Percentiles rank a stretch among this genome's conserved stretches.
Conservation (phyloP, 2,329 filamentous ascomycete species). For the Rutstroemia sp. region DNA sequence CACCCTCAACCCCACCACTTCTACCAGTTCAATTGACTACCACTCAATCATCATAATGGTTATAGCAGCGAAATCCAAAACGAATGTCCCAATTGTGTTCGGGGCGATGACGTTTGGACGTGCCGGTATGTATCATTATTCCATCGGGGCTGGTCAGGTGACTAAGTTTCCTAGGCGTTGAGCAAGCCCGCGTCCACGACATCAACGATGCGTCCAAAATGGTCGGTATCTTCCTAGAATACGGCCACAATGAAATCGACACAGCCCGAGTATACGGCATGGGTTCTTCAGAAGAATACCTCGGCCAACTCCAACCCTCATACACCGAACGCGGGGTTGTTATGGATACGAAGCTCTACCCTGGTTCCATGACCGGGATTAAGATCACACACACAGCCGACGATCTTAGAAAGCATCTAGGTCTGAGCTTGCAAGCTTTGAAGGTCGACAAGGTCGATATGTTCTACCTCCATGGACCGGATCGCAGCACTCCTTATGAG, state of each 20-base stretch:
- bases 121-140: neutral
- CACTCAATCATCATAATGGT: neutral
- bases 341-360: constrained; percentile 50
- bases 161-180: constrained; percentile 14
- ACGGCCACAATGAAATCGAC: constrained; percentile 63
- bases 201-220: constrained; percentile 48
- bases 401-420: constrained; percentile 41
- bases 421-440: constrained; percentile 45
- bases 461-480: constrained; percentile 26
- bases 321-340: constrained; percentile 57
- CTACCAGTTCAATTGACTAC: no score
- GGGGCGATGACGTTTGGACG: constrained; percentile 22
- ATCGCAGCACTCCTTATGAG: constrained; percentile 23
- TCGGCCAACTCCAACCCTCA: constrained; percentile 39
- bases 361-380: neutral
- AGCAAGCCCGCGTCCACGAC: constrained; percentile 25
- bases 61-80: neutral
- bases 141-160: neutral
- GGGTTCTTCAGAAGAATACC: constrained; percentile 58
- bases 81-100: constrained; percentile 13
- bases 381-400: constrained; percentile 38
- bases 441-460: constrained; percentile 37
- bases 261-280: constrained; percentile 59
- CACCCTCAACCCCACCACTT: no score
- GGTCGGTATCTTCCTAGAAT: constrained; percentile 56